Percentiles rank a stretch among this genome's conserved stretches.
Conservation (phyloP, 805 yeast genomes). For the Metschnikowia kunwiensis region DNA sequence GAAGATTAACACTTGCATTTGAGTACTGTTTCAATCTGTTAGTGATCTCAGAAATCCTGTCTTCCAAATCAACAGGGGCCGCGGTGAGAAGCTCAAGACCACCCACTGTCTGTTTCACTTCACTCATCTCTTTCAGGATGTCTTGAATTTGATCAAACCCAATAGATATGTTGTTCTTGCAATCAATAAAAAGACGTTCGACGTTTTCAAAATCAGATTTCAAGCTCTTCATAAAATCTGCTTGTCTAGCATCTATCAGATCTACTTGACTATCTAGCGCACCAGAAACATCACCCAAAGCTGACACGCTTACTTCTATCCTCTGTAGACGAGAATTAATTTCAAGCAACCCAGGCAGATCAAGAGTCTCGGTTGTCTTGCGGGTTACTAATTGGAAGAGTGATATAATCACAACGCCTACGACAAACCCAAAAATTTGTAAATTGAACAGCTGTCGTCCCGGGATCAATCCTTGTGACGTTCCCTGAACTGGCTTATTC, state of each 20-base stretch:
- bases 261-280: constrained; percentile 22
- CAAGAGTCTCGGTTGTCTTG: no score
- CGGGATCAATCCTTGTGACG: no score
- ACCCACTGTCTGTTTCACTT: constrained; percentile 13
- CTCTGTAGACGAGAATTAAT: constrained; percentile 8
- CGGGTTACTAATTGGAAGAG: no score
- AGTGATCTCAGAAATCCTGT: constrained; percentile 18
- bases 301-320: constrained; percentile 13
- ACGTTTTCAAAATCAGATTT: constrained; percentile 19
- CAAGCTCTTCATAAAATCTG: constrained; percentile 14
- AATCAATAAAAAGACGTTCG: constrained; percentile 12
- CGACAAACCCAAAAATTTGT: no score
- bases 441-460: no score
- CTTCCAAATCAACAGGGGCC: constrained; percentile 16
- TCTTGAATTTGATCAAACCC: constrained; percentile 7
- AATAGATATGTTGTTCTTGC: constrained; percentile 4
- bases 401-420: no score
- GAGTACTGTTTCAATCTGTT: constrained; percentile 18
- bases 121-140: constrained; percentile 16
- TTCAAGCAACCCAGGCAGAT: neutral
- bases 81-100: constrained; percentile 9
- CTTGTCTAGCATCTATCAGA: constrained; percentile 18
- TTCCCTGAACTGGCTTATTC: no score
- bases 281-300: constrained; percentile 16
- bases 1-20: constrained; percentile 14